Percentiles rank a stretch among this genome's conserved stretches.
phyloP scores from a whole-genome alignment of 2,329 filamentous ascomycete genomes.

The Thielaviopsis euricoi region DNA sequence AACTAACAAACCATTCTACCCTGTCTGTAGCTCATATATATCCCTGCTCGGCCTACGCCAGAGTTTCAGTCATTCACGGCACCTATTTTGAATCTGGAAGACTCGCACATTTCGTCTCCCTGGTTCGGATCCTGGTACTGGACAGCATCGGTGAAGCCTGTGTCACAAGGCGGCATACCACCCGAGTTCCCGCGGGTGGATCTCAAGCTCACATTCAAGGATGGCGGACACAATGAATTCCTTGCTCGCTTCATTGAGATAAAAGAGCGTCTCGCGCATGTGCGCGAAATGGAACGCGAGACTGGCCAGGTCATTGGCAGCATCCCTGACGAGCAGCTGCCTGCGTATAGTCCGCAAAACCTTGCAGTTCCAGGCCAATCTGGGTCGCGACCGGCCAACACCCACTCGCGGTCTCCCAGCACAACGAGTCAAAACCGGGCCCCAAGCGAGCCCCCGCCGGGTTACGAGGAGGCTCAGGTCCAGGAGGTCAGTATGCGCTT shows the following conservation, averaged over 20 bases:
- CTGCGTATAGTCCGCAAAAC: slow-evolving; percentile 43
- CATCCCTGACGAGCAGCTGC: slow-evolving; percentile 71
- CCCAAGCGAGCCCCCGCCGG: slow-evolving; percentile 68
- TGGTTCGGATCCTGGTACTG: slow-evolving; percentile 91
- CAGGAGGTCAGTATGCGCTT: slow-evolving; percentile 41
- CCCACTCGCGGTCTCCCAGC: slow-evolving; percentile 19
- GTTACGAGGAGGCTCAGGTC: slow-evolving; percentile 82
- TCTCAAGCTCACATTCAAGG: slow-evolving; percentile 76
- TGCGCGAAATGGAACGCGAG: slow-evolving; percentile 56
- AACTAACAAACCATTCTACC: not conserved
- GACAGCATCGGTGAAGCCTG: slow-evolving; percentile 64
- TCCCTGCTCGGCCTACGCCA: slow-evolving; percentile 53
- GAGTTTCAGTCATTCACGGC: slow-evolving; percentile 75
- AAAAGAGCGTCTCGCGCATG: slow-evolving; percentile 69
- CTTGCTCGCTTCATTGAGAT: slow-evolving; percentile 67
- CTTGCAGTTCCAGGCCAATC: slow-evolving; percentile 10
- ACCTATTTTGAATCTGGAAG: slow-evolving; percentile 72
- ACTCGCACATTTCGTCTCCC: slow-evolving; percentile 71
- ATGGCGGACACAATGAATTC: slow-evolving; percentile 90
- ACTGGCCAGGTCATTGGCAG: slow-evolving; percentile 41
- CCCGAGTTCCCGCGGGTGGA: slow-evolving; percentile 56
- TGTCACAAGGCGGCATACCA: slow-evolving; percentile 70
- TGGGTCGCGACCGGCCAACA: slow-evolving; percentile 16
- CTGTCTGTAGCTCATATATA: slow-evolving; percentile 57
- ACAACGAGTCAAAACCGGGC: slow-evolving; percentile 22